Conservation (phyloP, 805 yeast species). For the Metschnikowia proteae region DNA sequence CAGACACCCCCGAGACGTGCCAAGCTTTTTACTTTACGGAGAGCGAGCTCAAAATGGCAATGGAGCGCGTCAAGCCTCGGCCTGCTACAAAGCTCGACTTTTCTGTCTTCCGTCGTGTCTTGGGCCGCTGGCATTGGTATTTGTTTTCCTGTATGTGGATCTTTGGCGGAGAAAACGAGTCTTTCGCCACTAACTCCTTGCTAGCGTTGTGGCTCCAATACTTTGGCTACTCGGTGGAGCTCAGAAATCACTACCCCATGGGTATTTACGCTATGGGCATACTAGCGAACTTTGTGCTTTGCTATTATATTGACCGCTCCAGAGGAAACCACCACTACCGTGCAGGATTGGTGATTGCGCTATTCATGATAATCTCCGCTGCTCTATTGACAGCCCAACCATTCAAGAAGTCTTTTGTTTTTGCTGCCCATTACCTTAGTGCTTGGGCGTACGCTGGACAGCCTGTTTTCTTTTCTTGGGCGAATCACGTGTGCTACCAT, state of each 20-base stretch:
- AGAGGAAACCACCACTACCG: constrained; percentile 41
- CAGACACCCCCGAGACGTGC: constrained; percentile 50
- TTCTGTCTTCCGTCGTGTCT: constrained; percentile 34
- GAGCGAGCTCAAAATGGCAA: constrained; percentile 18
- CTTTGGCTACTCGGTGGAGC: constrained; percentile 38
- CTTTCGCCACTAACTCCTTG: constrained; percentile 44
- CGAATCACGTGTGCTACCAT: constrained; percentile 52
- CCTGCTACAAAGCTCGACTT: constrained; percentile 11
- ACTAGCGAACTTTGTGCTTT: constrained; percentile 41
- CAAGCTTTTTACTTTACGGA: constrained; percentile 34
- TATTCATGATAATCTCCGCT: constrained; percentile 42
- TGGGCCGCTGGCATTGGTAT: constrained; percentile 57
- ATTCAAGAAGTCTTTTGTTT: constrained; percentile 32
- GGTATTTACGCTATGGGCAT: constrained; percentile 53
- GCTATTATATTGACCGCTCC: constrained; percentile 41
- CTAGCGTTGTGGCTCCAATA: constrained; percentile 46
- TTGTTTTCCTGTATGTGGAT: constrained; percentile 50
- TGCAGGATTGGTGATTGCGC: constrained; percentile 44
- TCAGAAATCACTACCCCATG: constrained; percentile 52
- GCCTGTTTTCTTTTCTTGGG: constrained; percentile 61
- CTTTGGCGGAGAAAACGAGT: constrained; percentile 47
- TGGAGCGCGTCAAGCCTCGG: constrained; percentile 9
- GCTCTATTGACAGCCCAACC: constrained; percentile 46
- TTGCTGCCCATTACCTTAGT: constrained; percentile 53
- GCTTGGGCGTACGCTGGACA: constrained; percentile 59